phyloP scores from a whole-genome alignment of 2,329 filamentous ascomycete species.

The Fusarium phyllophilum region DNA sequence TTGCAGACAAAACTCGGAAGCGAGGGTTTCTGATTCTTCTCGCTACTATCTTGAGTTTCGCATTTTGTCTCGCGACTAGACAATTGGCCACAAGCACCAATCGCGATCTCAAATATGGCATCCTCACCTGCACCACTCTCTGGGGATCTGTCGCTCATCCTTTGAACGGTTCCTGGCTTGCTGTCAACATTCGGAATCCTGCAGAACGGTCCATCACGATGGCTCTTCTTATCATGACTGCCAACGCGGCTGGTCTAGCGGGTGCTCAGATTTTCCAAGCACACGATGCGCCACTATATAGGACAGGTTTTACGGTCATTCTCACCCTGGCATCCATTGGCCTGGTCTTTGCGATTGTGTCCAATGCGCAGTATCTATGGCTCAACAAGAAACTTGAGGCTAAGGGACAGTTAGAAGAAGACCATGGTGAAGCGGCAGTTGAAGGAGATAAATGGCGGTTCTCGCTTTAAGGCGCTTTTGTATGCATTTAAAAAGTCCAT shows the following conservation, averaged over 20 bases:
- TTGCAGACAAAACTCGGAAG: neutral
- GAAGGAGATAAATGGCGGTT: neutral
- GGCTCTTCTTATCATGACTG: neutral
- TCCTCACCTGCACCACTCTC: neutral
- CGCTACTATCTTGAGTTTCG: neutral
- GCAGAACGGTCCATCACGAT: neutral
- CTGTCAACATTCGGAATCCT: neutral
- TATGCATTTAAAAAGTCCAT: too few species aligned
- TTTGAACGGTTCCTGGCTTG: neutral
- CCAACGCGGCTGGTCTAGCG: neutral
- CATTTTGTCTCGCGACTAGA: constrained; percentile 1
- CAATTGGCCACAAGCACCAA: neutral
- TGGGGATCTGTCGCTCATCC: neutral
- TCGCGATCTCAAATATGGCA: constrained; percentile 2
- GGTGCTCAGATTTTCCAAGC: neutral
- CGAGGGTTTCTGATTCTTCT: neutral
- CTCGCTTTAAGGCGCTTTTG: neutral
- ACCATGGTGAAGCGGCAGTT: neutral
- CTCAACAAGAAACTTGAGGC: neutral
- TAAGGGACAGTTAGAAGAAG: neutral
- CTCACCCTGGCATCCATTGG: neutral
- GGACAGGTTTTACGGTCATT: neutral
- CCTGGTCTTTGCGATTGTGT: neutral
- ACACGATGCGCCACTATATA: neutral
- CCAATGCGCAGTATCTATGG: neutral